Conservation (phyloP, 352 stramenopile species). For the Elongisporangium senticosum region DNA sequence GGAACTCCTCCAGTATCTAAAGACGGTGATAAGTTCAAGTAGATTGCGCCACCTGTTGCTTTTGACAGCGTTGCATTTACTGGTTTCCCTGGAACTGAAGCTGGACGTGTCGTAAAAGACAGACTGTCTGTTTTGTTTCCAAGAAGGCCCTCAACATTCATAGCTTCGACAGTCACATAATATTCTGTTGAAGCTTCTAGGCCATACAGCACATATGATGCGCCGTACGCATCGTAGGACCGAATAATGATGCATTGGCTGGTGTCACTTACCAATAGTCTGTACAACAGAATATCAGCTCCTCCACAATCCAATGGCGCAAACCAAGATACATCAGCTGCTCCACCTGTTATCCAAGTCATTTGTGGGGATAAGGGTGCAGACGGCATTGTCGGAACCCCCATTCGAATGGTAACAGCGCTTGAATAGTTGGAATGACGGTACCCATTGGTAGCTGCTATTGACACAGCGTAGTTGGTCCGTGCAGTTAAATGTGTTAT, state of each 20-base stretch:
- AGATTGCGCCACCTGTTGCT: slow-evolving; percentile 36
- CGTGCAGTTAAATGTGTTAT: slow-evolving; percentile 21
- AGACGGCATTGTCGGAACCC: slow-evolving; percentile 22
- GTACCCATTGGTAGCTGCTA: slow-evolving; percentile 24
- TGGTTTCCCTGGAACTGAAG: slow-evolving; percentile 34
- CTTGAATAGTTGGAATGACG: slow-evolving; percentile 11
- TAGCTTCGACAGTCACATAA: slow-evolving; percentile 21
- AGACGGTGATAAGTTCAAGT: slow-evolving; percentile 23
- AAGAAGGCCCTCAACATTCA: slow-evolving; percentile 26
- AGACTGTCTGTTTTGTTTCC: slow-evolving; percentile 13
- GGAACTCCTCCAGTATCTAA: slow-evolving; percentile 30
- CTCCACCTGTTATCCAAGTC: slow-evolving; percentile 28
- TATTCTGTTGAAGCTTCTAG: slow-evolving; percentile 28
- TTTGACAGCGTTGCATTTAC: slow-evolving; percentile 11
- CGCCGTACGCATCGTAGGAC: slow-evolving; percentile 4
- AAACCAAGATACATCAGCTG: slow-evolving; percentile 35
- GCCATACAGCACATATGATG: slow-evolving; percentile 16
- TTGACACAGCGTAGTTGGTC: slow-evolving; percentile 20
- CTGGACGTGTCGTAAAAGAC: slow-evolving; percentile 20
- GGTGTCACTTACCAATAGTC: slow-evolving; percentile 13
- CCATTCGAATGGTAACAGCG: slow-evolving; percentile 14
- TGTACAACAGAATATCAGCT: slow-evolving; percentile 25
- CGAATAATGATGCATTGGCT: not conserved
- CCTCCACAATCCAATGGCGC: slow-evolving; percentile 38
- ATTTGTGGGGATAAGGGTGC: slow-evolving; percentile 15